phyloP scores from a whole-genome alignment of 1,284 basidiomycete species.

The Rhodotorula mucilaginosa region DNA sequence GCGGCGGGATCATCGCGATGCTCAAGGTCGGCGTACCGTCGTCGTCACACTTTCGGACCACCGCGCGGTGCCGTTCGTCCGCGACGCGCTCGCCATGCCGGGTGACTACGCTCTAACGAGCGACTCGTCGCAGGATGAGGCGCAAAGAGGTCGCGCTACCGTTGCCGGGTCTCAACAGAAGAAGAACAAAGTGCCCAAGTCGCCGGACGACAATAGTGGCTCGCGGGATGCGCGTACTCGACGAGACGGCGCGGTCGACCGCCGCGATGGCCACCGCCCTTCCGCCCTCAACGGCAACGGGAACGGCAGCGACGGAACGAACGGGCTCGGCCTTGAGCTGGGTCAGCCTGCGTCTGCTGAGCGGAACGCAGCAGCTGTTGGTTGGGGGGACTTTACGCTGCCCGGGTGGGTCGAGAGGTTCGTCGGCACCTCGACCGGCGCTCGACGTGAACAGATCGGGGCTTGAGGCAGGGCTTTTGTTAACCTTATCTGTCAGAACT shows the following conservation, averaged over 20 bases:
- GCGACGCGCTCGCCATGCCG: conserved; percentile 25
- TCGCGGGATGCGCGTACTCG: conserved; percentile 13
- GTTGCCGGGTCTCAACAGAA: background rate
- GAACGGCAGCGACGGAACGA: background rate
- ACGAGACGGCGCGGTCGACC: background rate
- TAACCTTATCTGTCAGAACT: background rate
- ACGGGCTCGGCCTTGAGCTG: background rate
- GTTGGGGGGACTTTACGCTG: background rate
- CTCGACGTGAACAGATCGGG: background rate
- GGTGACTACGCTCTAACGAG: too few species aligned
- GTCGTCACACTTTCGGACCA: conserved; percentile 37
- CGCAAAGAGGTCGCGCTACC: background rate
- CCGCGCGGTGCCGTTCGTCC: conserved; percentile 28
- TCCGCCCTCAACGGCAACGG: too few species aligned
- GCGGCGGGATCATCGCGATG: background rate
- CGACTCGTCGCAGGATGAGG: too few species aligned
- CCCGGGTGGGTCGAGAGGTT: background rate
- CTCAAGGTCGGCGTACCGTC: conserved; percentile 9
- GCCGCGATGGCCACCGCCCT: background rate
- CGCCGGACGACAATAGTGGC: conserved; percentile 1
- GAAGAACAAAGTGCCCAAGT: background rate
- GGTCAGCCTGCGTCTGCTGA: background rate
- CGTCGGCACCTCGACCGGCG: background rate
- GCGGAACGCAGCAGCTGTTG: background rate
- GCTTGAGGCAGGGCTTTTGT: background rate